Conservation (phyloP, 2,329 filamentous ascomycete species). For the Colletotrichum cereale region DNA sequence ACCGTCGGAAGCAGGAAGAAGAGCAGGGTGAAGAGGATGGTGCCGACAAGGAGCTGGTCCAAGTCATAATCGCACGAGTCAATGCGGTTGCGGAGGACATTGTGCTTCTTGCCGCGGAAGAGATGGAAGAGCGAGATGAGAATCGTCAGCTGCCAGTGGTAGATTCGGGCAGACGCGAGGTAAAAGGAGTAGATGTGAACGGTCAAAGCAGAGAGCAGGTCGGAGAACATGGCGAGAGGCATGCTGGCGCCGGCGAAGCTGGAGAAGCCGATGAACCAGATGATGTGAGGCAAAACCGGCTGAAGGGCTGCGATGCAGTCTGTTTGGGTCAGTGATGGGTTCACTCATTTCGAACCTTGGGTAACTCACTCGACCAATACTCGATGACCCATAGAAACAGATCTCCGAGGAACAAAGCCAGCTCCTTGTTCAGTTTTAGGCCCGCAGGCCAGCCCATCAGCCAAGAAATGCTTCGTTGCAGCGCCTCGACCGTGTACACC, state of each 20-base stretch:
- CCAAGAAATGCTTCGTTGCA: constrained; percentile 93
- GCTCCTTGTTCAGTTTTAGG: constrained; percentile 92
- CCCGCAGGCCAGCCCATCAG: constrained; percentile 96
- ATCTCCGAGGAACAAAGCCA: constrained; percentile 94
- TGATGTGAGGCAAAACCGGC: constrained; percentile 85
- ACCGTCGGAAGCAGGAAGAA: constrained; percentile 97
- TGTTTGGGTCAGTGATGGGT: constrained; percentile 50
- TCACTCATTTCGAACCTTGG: not conserved
- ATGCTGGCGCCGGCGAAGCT: constrained; percentile 97
- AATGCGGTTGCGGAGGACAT: constrained; percentile 95
- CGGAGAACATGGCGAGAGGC: constrained; percentile 95
- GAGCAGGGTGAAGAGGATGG: constrained; percentile 93
- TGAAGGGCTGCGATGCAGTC: constrained; percentile 82
- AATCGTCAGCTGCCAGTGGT: constrained; percentile 98
- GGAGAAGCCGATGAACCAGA: constrained; percentile 94
- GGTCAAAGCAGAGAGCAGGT: constrained; percentile 90
- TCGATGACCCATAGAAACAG: constrained; percentile 99
- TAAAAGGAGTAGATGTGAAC: constrained; percentile 99
- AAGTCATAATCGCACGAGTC: constrained; percentile 99
- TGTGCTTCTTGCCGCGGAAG: constrained; percentile 97
- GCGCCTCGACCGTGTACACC: constrained; percentile 87
- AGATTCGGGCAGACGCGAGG: constrained; percentile 94
- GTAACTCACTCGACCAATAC: constrained; percentile 85
- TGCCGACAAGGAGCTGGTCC: constrained; percentile 94
- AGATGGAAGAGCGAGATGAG: constrained; percentile 98